Percentiles rank a stretch among this genome's conserved stretches.
Conservation (phyloP, 2,329 filamentous ascomycete genomes). For the Exophiala sideris region DNA sequence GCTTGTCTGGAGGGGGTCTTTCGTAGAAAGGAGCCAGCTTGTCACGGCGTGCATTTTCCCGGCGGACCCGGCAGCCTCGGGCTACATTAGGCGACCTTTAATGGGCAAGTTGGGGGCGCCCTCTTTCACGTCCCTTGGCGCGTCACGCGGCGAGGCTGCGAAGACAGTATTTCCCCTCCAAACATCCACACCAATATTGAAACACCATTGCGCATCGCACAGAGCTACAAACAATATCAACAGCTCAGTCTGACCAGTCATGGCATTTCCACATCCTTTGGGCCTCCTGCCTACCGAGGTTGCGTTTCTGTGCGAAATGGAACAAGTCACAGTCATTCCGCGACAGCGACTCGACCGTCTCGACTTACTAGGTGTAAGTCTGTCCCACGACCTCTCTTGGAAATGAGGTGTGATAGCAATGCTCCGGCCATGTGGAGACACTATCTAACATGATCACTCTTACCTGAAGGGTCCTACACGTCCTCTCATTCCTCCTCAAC, state of each 20-base stretch:
- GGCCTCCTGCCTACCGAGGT: constrained; percentile 82
- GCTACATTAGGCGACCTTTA: too few species aligned
- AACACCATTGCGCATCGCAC: too few species aligned
- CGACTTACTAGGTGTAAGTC: constrained; percentile 75
- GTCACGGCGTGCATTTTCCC: too few species aligned
- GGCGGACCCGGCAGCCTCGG: too few species aligned
- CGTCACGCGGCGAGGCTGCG: constrained; percentile 1
- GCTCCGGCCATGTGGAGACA: neutral
- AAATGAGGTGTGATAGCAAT: constrained; percentile 21
- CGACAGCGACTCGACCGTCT: constrained; percentile 86
- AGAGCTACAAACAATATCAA: too few species aligned
- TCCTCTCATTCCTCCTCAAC: constrained; percentile 73
- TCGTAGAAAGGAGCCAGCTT: too few species aligned
- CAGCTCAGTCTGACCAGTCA: constrained; percentile 30
- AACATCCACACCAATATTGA: neutral
- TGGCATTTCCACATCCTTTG: constrained; percentile 61
- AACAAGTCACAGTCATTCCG: constrained; percentile 87
- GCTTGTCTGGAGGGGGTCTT: too few species aligned
- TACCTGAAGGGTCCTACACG: constrained; percentile 69
- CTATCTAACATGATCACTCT: neutral
- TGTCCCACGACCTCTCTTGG: constrained; percentile 29
- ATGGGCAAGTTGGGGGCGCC: too few species aligned
- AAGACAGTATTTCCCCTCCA: neutral
- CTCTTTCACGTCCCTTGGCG: neutral
- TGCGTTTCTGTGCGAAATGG: constrained; percentile 95